Conservation (phyloP, 768 basidiomycete genomes). For the Agrocybe praecox region DNA sequence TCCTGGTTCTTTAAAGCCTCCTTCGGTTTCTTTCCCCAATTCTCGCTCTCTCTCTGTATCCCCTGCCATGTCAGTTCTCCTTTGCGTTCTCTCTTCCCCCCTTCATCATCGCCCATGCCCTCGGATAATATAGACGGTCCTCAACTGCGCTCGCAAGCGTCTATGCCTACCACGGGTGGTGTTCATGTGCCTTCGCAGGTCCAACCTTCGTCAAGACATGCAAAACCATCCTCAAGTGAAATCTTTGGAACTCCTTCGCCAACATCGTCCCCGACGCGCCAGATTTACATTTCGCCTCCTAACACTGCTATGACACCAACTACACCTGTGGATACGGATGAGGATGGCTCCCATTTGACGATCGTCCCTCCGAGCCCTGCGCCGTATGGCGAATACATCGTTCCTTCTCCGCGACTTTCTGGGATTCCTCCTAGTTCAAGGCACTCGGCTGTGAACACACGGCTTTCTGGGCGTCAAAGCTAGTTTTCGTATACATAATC, state of each 20-base stretch:
- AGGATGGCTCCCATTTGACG: not conserved
- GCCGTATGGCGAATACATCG: conserved; percentile 27
- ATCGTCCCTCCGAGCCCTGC: conserved; percentile 1
- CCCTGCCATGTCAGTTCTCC: conserved; percentile 10
- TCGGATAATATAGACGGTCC: not conserved
- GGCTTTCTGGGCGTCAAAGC: not conserved
- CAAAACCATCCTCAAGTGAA: not conserved
- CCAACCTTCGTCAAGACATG: too few species aligned
- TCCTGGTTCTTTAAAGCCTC: conserved; percentile 8
- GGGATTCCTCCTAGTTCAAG: conserved; percentile 12
- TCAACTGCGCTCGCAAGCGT: not conserved
- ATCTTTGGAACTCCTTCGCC: not conserved
- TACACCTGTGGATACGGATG: not conserved
- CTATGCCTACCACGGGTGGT: too few species aligned
- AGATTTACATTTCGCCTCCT: not conserved
- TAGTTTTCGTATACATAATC: too few species aligned
- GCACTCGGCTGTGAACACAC: not conserved
- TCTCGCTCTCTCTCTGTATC: conserved; percentile 19
- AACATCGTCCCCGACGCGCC: not conserved
- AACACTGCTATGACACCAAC: not conserved
- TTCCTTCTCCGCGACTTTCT: conserved; percentile 30
- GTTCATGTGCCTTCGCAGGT: too few species aligned
- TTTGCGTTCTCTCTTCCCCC: conserved; percentile 4
- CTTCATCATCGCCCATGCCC: conserved; percentile 10
- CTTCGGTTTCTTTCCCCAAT: conserved; percentile 21